Evolutionary conservation across 2,329 filamentous ascomycete species (phyloP), one percentile per base, ranked within the genome.

Genomic region (Cercospora sp.): DNA sequence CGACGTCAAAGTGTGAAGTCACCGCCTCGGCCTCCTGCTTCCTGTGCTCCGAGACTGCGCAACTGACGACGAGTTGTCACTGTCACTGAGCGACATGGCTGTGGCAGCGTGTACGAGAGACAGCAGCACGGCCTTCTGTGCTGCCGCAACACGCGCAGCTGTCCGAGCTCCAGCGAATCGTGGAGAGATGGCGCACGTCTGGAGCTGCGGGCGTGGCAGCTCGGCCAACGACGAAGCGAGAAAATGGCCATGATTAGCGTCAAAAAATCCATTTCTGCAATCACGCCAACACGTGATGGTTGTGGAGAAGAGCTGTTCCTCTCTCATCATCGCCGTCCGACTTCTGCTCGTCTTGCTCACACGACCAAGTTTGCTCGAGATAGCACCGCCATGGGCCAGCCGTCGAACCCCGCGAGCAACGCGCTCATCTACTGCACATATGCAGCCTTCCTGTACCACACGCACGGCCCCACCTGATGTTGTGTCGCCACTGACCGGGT

Each of bases 341-440:
- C 36, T 42, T 42, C 57, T 40, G 33, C 31, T 36, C 33, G 12
- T 33, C 58, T 5, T 23, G 18, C 33, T 33, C 33, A 42, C 31
- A 42, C 20, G 33, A 20, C 57, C 45, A 30, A 40, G 61, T 10
- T 16, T 57, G 30, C 18, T 42, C 33, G 28, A 18, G 18, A 45
- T 20, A 30, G 5, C 62, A 40, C 7, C 45, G 28, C 51, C 66
- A 95, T 94, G 92, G 90, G 90, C 20, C 86, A 89, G 73, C 91
- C 91, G 67, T 94, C 92, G 1, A 88, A 84, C 65, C 82, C 86
- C 85, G 91, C 91, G 77, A 94, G 91, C 33, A 93, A 94, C 83
- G 91, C 91, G 84, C 84, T 94, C 78, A 90, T 95, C 78, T 94
- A 94, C 78, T 82, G 92, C 63, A 92, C 90, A 60, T 94, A 93